These are phyloP conservation scores for Ceratocystis diversiconidia DNA, from an alignment of 2,329 filamentous ascomycete genomes.

Conservation along the genomic window DNA sequence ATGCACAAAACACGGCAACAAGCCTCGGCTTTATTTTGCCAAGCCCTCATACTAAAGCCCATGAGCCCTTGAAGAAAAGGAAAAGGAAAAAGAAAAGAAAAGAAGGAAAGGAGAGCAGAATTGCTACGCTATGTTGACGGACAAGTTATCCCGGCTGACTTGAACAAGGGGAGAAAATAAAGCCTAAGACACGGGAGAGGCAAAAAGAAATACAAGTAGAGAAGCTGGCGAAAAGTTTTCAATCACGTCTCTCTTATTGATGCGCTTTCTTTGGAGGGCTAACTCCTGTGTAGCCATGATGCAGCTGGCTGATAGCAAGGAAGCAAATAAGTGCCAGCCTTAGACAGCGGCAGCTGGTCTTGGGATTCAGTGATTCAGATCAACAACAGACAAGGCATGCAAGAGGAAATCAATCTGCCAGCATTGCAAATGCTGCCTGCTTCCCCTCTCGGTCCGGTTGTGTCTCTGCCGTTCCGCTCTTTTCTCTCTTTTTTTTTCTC, in stretches of 20 bases:
- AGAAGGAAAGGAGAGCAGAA: neutral
- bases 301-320: no score
- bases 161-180: neutral
- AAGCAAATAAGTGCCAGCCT: no score
- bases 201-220: neutral
- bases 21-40: neutral
- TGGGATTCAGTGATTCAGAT: neutral
- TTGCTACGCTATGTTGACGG: neutral
- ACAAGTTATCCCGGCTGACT: neutral
- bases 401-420: neutral
- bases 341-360: no score
- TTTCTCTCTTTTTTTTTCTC: neutral
- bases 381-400: neutral
- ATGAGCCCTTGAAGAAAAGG: neutral
- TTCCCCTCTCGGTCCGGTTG: neutral
- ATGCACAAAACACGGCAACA: neutral
- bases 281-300: no score
- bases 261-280: no score
- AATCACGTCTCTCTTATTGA: neutral
- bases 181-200: neutral
- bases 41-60: neutral
- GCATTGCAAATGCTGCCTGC: neutral
- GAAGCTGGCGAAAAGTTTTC: neutral
- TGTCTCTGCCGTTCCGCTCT: neutral
- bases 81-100: neutral